Evolutionary conservation across 2,329 filamentous ascomycete species (phyloP), one percentile per base, ranked within the genome.

Genomic region (Shiraia sp.): DNA sequence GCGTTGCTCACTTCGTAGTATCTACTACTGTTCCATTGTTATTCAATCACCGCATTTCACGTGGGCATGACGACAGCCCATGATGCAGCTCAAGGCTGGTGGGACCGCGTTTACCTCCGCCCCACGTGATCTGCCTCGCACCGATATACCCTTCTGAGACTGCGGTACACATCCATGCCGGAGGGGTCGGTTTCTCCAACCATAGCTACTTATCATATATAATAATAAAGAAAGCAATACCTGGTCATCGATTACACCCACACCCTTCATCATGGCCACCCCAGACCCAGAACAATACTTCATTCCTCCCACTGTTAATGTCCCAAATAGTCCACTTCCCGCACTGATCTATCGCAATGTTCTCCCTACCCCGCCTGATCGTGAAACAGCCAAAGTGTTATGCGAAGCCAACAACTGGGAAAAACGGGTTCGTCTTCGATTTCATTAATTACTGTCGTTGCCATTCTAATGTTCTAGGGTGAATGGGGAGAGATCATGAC

Each of bases 271-370:
- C 26, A 40, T 34, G 37, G 28, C 31, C 10, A 15, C 28, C 9
- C 13, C 23, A 28, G 37, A 34, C 23, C 43, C 43, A 14, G 43
- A 47, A 14, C 29, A 42, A 14, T 47, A 47, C 14, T 34, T 33
- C n/a, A 33, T 47, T 1, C 28, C 37, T n/a, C 37, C 37, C 4
- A 34, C 30, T 5, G 29, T 25, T 16, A 23, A 40, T 24, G 41
- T 43, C 4, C 65, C 66, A 6, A 71, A 71, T 40, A 68, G 57
- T 29, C 45, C 49, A 4, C 48, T 69, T 7, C 66, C 68, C 5
- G 57, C 68, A 6, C 55, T 71, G 1, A 48, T 71, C 17, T 70
- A 71, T 40, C 64, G 65, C 25, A 54, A 60, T 28, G 61, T 59
- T 16, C 53, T 70, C 4, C 63, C 65, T 6, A 16, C 47, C 44